These are phyloP conservation scores for Scleroderma bovista DNA, from an alignment of 768 basidiomycete genomes.

Conservation along the genomic window DNA sequence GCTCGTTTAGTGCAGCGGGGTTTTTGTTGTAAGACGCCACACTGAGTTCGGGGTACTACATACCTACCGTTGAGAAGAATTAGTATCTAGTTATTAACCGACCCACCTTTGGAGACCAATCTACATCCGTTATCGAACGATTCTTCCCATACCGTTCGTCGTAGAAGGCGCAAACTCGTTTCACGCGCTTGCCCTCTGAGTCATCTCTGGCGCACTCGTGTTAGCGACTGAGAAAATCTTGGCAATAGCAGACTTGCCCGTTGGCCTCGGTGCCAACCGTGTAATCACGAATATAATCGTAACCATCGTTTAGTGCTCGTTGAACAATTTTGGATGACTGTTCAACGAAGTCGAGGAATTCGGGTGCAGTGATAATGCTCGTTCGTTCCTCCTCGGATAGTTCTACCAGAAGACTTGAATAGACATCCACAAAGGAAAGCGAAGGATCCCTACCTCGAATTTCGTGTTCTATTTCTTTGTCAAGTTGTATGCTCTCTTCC, in stretches of 20 bases:
- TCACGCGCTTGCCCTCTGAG: constrained; percentile 83
- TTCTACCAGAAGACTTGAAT: constrained; percentile 40
- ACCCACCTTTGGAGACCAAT: constrained; percentile 94
- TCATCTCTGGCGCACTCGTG: constrained; percentile 57
- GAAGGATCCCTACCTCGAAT: constrained; percentile 55
- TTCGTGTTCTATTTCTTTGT: constrained; percentile 82
- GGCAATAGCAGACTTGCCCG: constrained; percentile 47
- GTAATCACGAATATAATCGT: constrained; percentile 97
- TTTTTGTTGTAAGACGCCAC: constrained; percentile 99
- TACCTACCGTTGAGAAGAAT: constrained; percentile 1
- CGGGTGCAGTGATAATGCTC: constrained; percentile 79
- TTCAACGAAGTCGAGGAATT: constrained; percentile 92
- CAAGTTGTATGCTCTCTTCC: constrained; percentile 77
- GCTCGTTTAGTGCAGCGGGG: constrained; percentile 86
- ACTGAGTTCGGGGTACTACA: constrained; percentile 96
- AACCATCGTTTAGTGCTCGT: constrained; percentile 88
- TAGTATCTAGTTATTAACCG: not conserved
- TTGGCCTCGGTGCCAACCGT: constrained; percentile 83
- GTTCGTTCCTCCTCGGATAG: constrained; percentile 81
- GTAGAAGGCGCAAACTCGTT: constrained; percentile 89
- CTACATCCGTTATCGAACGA: constrained; percentile 90
- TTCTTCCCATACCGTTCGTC: constrained; percentile 91
- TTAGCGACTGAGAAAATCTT: constrained; percentile 2
- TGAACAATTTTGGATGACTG: constrained; percentile 93
- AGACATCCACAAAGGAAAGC: not conserved